A percentile compares a stretch with the other conserved stretches of the same genome.
Evolutionary conservation across 2,329 filamentous ascomycete species (phyloP).

Genomic region (Rutstroemia sp.): DNA sequence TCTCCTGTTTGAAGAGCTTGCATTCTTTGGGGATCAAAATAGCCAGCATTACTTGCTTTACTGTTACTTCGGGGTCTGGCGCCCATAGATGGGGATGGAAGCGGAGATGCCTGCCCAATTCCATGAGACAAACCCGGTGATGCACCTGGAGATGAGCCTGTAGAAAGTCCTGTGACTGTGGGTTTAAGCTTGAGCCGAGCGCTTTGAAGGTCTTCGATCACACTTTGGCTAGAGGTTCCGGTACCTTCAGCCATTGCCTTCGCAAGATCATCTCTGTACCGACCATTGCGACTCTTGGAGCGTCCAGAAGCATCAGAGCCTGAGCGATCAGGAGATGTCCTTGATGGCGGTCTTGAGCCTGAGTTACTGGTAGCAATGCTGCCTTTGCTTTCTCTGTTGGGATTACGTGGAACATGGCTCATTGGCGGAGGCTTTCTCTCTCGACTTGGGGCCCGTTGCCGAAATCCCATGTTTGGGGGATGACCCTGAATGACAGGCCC

Average conservation of each 20-base stretch:
- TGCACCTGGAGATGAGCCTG: slow-evolving; percentile 6
- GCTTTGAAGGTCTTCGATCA: slow-evolving; percentile 21
- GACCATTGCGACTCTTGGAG: slow-evolving; percentile 27
- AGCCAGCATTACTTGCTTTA: slow-evolving; percentile 16
- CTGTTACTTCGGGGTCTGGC: slow-evolving; percentile 25
- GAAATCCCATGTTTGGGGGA: slow-evolving; percentile 18
- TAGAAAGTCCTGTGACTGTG: slow-evolving; percentile 15
- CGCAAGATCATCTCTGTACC: slow-evolving; percentile 26
- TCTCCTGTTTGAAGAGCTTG: slow-evolving; percentile 17
- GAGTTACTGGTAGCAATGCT: slow-evolving; percentile 17
- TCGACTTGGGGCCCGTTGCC: slow-evolving; percentile 20
- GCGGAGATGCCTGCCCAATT: slow-evolving; percentile 18
- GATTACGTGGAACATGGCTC: slow-evolving; percentile 10
- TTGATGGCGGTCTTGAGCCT: slow-evolving; percentile 22
- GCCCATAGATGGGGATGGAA: slow-evolving; percentile 21
- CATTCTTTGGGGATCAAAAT: slow-evolving; percentile 23
- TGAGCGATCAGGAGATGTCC: slow-evolving; percentile 25
- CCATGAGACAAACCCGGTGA: neutral
- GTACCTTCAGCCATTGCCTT: slow-evolving; percentile 23
- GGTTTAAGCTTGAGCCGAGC: slow-evolving; percentile 19
- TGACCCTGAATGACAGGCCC: slow-evolving; percentile 15
- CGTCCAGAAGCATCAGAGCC: slow-evolving; percentile 25
- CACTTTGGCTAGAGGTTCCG: slow-evolving; percentile 16
- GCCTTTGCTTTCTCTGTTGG: slow-evolving; percentile 13
- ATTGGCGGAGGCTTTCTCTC: slow-evolving; percentile 25